Evolutionary conservation across 805 yeast species (phyloP).

Genomic region (Nakazawaea ambrosiae): DNA sequence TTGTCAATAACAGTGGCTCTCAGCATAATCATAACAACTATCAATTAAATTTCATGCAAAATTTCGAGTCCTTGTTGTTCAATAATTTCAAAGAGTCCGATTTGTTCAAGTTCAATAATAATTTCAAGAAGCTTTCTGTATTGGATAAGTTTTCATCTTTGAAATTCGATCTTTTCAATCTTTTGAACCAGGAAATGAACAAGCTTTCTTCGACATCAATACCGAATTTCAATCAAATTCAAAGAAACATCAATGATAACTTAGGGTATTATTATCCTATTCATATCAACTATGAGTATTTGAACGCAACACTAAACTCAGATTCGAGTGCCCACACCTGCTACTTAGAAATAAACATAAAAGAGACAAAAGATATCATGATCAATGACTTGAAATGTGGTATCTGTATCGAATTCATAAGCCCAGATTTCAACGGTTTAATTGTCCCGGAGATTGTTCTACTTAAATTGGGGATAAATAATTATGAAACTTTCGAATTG

Average conservation of each 20-base stretch:
- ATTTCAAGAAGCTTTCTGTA: conserved; percentile 6
- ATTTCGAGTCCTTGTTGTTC: conserved; percentile 2
- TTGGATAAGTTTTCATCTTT: conserved; percentile 8
- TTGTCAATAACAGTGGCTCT: background rate
- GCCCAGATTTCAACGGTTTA: background rate
- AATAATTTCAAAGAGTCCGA: conserved; percentile 2
- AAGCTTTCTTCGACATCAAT: background rate
- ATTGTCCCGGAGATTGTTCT: conserved; percentile 7
- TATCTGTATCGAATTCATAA: background rate
- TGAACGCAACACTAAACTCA: conserved; percentile 27
- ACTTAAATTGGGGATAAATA: conserved; percentile 1
- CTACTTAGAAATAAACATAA: conserved; percentile 5
- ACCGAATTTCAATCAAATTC: no score
- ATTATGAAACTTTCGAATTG: background rate
- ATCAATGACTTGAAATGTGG: conserved; percentile 9
- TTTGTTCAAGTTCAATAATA: conserved; percentile 5
- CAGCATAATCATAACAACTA: background rate
- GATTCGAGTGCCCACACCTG: conserved; percentile 18
- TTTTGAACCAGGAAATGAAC: conserved; percentile 1
- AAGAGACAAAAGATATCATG: conserved; percentile 1
- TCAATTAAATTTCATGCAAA: background rate
- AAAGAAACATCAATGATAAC: conserved; percentile 1
- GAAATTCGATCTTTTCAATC: conserved; percentile 11
- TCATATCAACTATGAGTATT: conserved; percentile 27
- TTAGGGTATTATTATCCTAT: conserved; percentile 25